Conservation (phyloP, 768 basidiomycete species). For the Goffeauzyma gilvescens region DNA sequence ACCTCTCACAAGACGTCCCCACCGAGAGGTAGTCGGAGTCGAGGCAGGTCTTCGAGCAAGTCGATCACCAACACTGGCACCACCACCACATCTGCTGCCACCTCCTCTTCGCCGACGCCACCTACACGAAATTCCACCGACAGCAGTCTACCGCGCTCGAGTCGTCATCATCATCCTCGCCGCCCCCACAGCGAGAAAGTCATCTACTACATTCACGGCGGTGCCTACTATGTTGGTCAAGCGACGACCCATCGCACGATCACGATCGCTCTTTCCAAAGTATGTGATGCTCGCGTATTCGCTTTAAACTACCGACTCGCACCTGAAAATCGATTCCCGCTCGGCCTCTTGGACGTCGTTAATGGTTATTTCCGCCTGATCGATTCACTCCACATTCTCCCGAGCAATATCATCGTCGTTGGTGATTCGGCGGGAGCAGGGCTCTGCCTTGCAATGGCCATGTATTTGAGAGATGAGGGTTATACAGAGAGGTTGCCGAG, state of each 20-base stretch:
- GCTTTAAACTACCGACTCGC: conserved; percentile 88
- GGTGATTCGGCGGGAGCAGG: conserved; percentile 94
- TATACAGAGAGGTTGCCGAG: conserved; percentile 53
- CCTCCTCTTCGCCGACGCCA: too few species aligned
- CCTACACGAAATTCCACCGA: too few species aligned
- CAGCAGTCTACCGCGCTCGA: too few species aligned
- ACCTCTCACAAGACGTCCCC: too few species aligned
- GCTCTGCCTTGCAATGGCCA: conserved; percentile 58
- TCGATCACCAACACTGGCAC: too few species aligned
- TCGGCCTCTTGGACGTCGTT: conserved; percentile 69
- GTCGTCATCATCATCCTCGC: too few species aligned
- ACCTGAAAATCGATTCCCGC: conserved; percentile 85
- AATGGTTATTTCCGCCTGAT: conserved; percentile 67
- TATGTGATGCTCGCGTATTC: conserved; percentile 74
- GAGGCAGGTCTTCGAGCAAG: too few species aligned
- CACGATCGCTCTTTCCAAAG: conserved; percentile 76
- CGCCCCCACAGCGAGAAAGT: conserved; percentile 59
- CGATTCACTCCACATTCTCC: conserved; percentile 59
- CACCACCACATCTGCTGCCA: too few species aligned
- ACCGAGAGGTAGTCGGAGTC: too few species aligned
- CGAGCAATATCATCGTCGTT: conserved; percentile 55
- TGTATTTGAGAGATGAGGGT: conserved; percentile 84
- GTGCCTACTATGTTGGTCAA: conserved; percentile 86
- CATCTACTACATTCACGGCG: conserved; percentile 84
- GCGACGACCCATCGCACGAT: conserved; percentile 76